phyloP scores from a whole-genome alignment of 805 yeast genomes.

The Saccharomycopsis amapae region DNA sequence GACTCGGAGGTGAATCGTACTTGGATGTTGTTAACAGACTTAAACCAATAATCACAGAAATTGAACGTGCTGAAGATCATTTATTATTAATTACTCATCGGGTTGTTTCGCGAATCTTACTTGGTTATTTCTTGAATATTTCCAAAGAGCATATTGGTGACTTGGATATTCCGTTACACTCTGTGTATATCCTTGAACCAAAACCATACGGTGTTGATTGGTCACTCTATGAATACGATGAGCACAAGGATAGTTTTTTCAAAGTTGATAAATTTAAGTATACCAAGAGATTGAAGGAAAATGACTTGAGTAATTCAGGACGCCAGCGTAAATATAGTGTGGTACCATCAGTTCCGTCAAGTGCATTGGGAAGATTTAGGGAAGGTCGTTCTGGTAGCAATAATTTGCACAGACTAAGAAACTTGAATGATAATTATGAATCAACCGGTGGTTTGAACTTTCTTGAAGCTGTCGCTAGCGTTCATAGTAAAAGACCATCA shows the following conservation, averaged over 20 bases:
- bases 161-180: constrained; percentile 87
- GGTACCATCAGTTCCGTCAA: constrained; percentile 17
- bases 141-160: constrained; percentile 77
- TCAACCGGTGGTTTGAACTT: neutral
- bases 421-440: neutral
- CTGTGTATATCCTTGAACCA: constrained; percentile 82
- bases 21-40: constrained; percentile 87
- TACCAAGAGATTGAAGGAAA: constrained; percentile 22
- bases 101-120: constrained; percentile 78
- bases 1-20: constrained; percentile 95
- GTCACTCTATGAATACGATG: constrained; percentile 83
- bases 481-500: neutral
- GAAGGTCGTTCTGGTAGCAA: too few relatives aligned
- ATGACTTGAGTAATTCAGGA: constrained; percentile 11
- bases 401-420: neutral
- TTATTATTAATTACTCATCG: constrained; percentile 79
- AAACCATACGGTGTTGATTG: constrained; percentile 96
- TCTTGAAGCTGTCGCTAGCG: neutral
- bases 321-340: constrained; percentile 18
- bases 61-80: constrained; percentile 87
- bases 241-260: constrained; percentile 63
- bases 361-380: too few relatives aligned
- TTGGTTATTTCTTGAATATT: constrained; percentile 85
- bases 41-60: constrained; percentile 83
- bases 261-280: constrained; percentile 40